Conservation (phyloP, 768 basidiomycete genomes). For the Pisolithus sp. region DNA sequence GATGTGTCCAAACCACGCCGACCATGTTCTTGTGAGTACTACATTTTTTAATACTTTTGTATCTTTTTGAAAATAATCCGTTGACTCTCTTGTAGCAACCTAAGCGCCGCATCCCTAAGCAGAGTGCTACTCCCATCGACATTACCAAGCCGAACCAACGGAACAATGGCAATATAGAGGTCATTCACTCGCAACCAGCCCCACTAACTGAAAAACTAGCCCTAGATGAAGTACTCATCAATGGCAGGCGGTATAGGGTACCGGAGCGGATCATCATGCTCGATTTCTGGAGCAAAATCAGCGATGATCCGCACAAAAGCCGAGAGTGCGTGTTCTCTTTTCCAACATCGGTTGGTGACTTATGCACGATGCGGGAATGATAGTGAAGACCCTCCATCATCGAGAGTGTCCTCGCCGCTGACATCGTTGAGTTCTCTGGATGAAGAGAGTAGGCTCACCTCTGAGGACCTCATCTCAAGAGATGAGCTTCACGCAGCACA, state of each 20-base stretch:
- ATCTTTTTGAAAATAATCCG: not conserved
- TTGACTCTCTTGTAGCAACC: constrained; percentile 46
- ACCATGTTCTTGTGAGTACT: constrained; percentile 67
- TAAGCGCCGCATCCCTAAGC: constrained; percentile 75
- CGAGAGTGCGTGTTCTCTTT: constrained; percentile 33
- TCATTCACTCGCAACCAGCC: constrained; percentile 62
- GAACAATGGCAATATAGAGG: constrained; percentile 91
- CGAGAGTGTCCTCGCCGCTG: constrained; percentile 62
- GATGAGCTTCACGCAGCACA: constrained; percentile 58
- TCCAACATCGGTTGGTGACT: not conserved
- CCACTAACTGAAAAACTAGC: constrained; percentile 42
- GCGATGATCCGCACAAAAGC: constrained; percentile 35
- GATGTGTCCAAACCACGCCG: constrained; percentile 99
- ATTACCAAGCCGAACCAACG: constrained; percentile 64
- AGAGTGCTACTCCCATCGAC: constrained; percentile 60
- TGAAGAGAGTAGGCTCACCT: constrained; percentile 31
- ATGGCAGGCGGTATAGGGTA: constrained; percentile 84
- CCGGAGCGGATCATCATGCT: constrained; percentile 88
- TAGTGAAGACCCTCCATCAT: constrained; percentile 35
- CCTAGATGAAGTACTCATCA: constrained; percentile 81
- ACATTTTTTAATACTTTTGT: not conserved
- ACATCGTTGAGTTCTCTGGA: constrained; percentile 71
- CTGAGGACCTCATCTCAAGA: constrained; percentile 23
- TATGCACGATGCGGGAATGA: constrained; percentile 2
- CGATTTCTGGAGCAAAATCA: constrained; percentile 91